Evolutionary conservation across 2,329 filamentous ascomycete genomes (phyloP), one percentile per base, ranked within the genome.

Genomic region (Fusarium goolgardi): DNA sequence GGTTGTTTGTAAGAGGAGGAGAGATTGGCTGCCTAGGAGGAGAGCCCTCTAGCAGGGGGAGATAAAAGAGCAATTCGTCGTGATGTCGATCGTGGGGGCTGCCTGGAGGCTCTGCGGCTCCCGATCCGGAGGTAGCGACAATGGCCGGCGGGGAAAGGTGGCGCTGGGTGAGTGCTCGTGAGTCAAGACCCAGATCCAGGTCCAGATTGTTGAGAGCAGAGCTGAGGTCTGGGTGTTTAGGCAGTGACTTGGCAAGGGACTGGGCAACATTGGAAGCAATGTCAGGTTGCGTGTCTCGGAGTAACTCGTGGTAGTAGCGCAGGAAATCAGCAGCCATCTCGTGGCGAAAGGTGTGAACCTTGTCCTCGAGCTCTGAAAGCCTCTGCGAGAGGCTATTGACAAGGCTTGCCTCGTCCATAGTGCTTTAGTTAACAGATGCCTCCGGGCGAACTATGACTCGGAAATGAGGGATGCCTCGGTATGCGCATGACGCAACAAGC

Each of bases 41-140:
- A 59, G 74, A 73, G 65, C 81, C 81, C 68, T 89, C 88, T 55
- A 90, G 83, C 56, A 90, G 79, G 44, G 88, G 87, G 56, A 91
- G 82, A 72, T 86, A 90, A 73, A 90, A 90, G 61, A 90, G 78
- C 67, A 90, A 85, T 69, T 89, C 87, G 73, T 80, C 87, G 73
- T 80, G 79, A 69, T 90, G 86, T 62, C 85, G 83, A 60, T 85
- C 84, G 77, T 84, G 84, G 51, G 82, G 81, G 71, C 80, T 82
- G 68, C 79, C 73, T 50, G 79, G 78, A 67, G 74, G 69, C 66
- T 75, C 74, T 70, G 69, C 69, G 69, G 68, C 64, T 70, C 70
- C 72, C 58, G 71, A 71, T 70, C 66, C 70, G 69, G 75, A 63
- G 64, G 62, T 60, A 72, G 72, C 69, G 69, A 61, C 68, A 70